Evolutionary conservation across 139 green algal species (phyloP).

Genomic region (Mesotaenium endlicherianum): DNA sequence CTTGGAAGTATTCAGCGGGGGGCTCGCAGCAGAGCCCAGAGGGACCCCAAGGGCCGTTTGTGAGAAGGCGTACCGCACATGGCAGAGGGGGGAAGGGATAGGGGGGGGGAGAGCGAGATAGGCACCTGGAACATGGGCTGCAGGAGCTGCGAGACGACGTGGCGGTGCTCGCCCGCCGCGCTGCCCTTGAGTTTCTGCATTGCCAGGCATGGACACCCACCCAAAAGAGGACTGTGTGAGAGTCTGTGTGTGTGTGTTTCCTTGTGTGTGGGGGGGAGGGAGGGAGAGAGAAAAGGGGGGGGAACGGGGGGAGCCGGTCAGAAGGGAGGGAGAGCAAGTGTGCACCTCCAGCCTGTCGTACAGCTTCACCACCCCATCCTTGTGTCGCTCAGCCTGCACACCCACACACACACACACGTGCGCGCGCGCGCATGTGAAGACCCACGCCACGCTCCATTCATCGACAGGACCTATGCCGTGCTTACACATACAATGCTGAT

Average conservation of each 20-base stretch:
- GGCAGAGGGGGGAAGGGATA: background rate
- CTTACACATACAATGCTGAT: too few relatives aligned
- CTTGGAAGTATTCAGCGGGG: too few relatives aligned
- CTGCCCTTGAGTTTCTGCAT: slow-evolving; percentile 7
- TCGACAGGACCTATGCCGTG: too few relatives aligned
- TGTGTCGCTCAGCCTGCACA: slow-evolving; percentile 29
- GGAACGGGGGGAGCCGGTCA: background rate
- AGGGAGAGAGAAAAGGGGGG: background rate
- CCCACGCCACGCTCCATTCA: too few relatives aligned
- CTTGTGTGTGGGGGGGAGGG: background rate
- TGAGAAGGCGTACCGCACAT: background rate
- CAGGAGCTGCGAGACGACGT: slow-evolving; percentile 27
- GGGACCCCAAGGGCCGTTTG: too few relatives aligned
- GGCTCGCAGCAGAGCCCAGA: too few relatives aligned
- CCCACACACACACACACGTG: too few relatives aligned
- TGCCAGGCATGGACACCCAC: background rate
- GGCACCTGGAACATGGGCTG: slow-evolving; percentile 40
- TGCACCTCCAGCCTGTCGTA: slow-evolving; percentile 28
- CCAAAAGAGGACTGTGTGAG: too few relatives aligned
- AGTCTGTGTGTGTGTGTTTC: too few relatives aligned
- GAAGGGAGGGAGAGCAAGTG: background rate
- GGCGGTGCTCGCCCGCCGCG: slow-evolving; percentile 1
- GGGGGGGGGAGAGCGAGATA: background rate
- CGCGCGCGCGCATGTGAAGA: too few relatives aligned
- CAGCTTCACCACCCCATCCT: slow-evolving; percentile 9